Evolutionary conservation across 2,329 filamentous ascomycete species (phyloP), one percentile per base, ranked within the genome.

Genomic region (Colletotrichum sp.): DNA sequence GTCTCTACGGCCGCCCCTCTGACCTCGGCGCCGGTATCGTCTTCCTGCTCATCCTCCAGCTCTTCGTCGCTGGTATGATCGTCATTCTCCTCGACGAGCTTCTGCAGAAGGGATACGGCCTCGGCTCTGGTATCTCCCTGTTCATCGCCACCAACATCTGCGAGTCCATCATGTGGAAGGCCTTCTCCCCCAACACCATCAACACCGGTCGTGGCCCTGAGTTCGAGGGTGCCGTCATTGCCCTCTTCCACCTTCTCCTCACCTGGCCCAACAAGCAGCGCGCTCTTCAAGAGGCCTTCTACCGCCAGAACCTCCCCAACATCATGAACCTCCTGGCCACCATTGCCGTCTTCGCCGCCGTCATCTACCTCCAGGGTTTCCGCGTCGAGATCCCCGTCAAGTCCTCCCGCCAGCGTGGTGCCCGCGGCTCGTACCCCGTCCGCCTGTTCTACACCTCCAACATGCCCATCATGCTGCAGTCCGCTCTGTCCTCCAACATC

Each of bases 381-480:
- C 97, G 97, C 80, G 97, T 99, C 84, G 97, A 99, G 90, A 99
- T 99, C 84, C 98, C 98, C 78, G 97, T 99, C 92, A 99, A 99
- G 93, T 98, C 96, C 77, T 96, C 96, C 82, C 96, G 97, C 88
- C 97, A 99, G 92, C 96, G 97, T 91, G 97, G 97, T 87, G 97
- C 98, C 85, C 96, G 97, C 83, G 98, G 96, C 83, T 98, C 96
- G 55, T 99, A 99, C 92, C 97, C 97, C 82, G 93, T 99, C 86
- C 96, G 98, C 84, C 95, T 99, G 76, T 99, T 99, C 93, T 99
- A 99, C 90, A 99, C 97, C 85, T 98, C 96, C 86, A 99, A 99
- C 94, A 99, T 99, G 98, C 97, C 97, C 84, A 99, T 99, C 89
- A 99, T 99, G 97, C 92, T 99, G 86, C 98, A 99, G 90, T 99